Conservation (phyloP, 352 stramenopile genomes). For the Globisporangium spinosum region DNA sequence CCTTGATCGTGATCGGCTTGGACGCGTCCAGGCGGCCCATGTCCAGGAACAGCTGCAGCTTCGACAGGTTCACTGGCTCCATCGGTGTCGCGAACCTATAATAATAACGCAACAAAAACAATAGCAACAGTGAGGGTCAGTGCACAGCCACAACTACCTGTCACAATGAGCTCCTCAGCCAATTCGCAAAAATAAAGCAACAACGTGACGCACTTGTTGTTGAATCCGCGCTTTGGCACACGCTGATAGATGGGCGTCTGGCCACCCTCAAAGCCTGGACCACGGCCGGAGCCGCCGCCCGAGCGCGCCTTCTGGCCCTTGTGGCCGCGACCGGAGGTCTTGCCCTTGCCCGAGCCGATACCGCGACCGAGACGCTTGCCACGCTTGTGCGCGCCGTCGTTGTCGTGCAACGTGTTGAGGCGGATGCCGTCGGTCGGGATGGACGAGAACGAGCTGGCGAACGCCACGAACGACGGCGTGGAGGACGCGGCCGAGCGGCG, state of each 20-base stretch:
- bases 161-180: not conserved
- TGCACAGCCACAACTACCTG: not conserved
- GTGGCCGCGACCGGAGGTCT: constrained; percentile 95
- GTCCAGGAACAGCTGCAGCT: constrained; percentile 95
- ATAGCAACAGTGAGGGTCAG: not conserved
- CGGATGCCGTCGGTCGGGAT: constrained; percentile 57
- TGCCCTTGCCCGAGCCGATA: constrained; percentile 91
- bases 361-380: constrained; percentile 90
- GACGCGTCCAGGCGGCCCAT: constrained; percentile 93
- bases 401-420: constrained; percentile 86
- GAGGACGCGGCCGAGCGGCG: constrained; percentile 13
- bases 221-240: constrained; percentile 98
- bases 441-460: constrained; percentile 51
- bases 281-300: constrained; percentile 76
- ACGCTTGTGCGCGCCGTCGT: constrained; percentile 86
- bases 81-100: constrained; percentile 84
- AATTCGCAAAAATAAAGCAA: constrained; percentile 17
- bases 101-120: constrained; percentile 34
- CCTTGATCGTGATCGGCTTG: constrained; percentile 93
- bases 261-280: constrained; percentile 95
- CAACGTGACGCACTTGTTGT: constrained; percentile 63
- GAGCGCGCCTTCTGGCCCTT: constrained; percentile 96
- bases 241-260: constrained; percentile 97
- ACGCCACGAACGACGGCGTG: constrained; percentile 15
- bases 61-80: constrained; percentile 92